A percentile compares a stretch with the other conserved stretches of the same genome.
Conservation (phyloP, 2,329 filamentous ascomycete species). For the Penicillium sp. region DNA sequence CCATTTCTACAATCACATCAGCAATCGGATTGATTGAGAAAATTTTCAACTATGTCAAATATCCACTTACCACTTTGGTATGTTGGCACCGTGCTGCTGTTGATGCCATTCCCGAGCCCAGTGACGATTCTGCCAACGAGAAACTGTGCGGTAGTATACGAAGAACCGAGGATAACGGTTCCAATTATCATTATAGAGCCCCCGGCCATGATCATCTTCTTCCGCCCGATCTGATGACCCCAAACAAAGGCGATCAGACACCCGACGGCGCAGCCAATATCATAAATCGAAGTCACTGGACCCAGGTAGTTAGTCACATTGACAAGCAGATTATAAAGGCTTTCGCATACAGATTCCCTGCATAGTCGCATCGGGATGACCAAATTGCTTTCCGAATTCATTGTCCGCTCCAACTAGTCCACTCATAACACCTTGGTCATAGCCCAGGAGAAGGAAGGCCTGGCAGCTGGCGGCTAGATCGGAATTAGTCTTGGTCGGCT, state of each 20-base stretch:
- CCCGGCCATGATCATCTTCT: constrained; percentile 47
- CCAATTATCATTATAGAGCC: constrained; percentile 51
- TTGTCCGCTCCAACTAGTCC: constrained; percentile 52
- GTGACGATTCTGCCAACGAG: constrained; percentile 53
- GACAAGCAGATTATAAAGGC: not conserved
- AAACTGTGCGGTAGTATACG: constrained; percentile 47
- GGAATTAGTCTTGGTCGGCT: not conserved
- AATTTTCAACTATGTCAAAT: not conserved
- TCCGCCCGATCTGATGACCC: constrained; percentile 49
- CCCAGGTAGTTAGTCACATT: not conserved
- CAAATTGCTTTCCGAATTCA: constrained; percentile 43
- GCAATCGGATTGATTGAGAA: not conserved
- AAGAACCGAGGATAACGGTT: constrained; percentile 46
- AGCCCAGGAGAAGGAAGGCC: constrained; percentile 26
- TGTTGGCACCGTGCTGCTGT: constrained; percentile 27
- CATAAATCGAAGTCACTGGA: constrained; percentile 26
- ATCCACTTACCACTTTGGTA: constrained; percentile 22
- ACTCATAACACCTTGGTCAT: constrained; percentile 48
- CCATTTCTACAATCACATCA: constrained; percentile 15
- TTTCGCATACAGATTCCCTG: constrained; percentile 35
- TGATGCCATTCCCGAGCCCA: constrained; percentile 42
- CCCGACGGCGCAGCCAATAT: constrained; percentile 39
- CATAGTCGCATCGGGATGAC: constrained; percentile 41
- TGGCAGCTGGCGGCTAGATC: constrained; percentile 26
- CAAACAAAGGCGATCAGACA: constrained; percentile 40